Base-by-base conservation (phyloP, 371 early-diverging fungal species). In the Lichtheimia ornata region DNA sequence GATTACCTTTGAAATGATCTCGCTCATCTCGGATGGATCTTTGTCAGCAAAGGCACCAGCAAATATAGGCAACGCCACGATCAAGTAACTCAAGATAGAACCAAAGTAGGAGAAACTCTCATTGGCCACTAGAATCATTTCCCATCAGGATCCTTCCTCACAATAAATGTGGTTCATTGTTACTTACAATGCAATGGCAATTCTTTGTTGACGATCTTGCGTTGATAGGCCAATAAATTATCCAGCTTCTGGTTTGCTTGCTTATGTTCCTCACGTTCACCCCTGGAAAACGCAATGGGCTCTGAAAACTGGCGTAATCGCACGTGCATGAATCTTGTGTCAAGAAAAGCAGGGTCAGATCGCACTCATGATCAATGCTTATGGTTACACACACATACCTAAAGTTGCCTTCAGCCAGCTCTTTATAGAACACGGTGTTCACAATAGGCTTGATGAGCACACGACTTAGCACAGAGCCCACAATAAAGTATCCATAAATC, bases 1-100 rank as follows among this genome's bases (percentile, higher is more conserved):
- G 7, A 3, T 56, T 71, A 82, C 87, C 76, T 84, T 72, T 70
- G 91, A 91, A 53, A 97, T 92, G 9, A 94, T 69, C 35, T 81
- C 83, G 60, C 89, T 83, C 13, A 96, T 67, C 54, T 94, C 90
- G 4, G 83, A 71, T 4, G 84, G 69, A 49, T 84, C 72, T 50
- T 84, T 68, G 58, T 74, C 87, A 61, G 92, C 90, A 69, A 90
- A 94, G 7, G 57, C 66, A n/a, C 94, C 94, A 35, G 75, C 64
- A 62, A 95, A 91, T 15, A 96, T 84, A 7, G 94, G 94, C 25
- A 94, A 84, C 3, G 91, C 92, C 25, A 95, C 86, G 30, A 92
- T 82, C 11, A 91, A 73, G 66, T 95, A 97, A 59, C 88, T 87
- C n/a, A 95, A 66, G 9, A 93, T 86, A 0, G 91, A 82, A 0